Base-by-base conservation (phyloP, 225 moss, liverwort and hornwort genomes). In the Polytrichum commune region DNA sequence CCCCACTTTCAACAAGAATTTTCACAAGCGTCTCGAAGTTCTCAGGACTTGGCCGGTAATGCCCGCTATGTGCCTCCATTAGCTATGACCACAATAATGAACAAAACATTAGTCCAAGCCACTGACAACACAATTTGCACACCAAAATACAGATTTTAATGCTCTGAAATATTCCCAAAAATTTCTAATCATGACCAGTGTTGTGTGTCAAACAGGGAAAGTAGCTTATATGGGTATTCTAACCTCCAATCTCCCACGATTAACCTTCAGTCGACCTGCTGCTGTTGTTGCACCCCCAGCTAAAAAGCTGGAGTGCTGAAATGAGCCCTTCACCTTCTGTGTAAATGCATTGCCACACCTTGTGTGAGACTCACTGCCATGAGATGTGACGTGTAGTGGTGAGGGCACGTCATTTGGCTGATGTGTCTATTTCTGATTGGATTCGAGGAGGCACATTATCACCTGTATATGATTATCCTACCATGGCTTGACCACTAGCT, bases 21-120 rank as follows among this genome's bases (percentile, higher is more conserved):
- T 63, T 55, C 23, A 98, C 80, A 53, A 98, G 85, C 16, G 81
- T 69, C 65, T 78, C 72, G 5, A 98, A 98, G 75, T 98, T 98
- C 53, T 90, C 89, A 8, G 86, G 80, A 55, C 85, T 95, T 8
- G 95, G 98, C 66, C 55, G 87, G 72, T 98, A 98, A 63, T 98
- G 95, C 55, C 98, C 98, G 72, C 98, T 95, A 78, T 98, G 93
- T 19, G 92, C 95, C 78, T 98, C 97, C 85, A 98, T 87, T 23
- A 93, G 29, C 91, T 98, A n/a, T 54, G 25, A 58, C 56, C 26
- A 19, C n/a, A 61, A 13, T n/a, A 1, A 26, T 22, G 60, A 61
- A 61, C 13, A 46, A n/a, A 46, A 16, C 46, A 46, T 46, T 16
- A 46, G 46, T 46, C 16, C 46, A 16, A 16, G 46, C 13, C 46